Conservation (phyloP, 352 stramenopile species). For the Pythium grandisporangium region DNA sequence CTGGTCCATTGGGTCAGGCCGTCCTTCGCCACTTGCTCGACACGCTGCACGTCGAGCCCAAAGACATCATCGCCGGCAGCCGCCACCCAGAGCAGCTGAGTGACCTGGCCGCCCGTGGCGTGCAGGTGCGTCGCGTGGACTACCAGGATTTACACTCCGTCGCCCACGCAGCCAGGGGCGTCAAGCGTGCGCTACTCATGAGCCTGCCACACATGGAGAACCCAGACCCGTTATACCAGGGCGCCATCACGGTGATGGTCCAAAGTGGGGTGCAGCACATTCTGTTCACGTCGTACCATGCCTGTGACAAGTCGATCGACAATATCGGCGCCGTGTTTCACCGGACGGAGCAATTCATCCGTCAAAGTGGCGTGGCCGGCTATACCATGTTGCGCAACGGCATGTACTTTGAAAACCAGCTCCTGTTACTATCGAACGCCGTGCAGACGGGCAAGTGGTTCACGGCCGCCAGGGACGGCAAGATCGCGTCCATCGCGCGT, state of each 20-base stretch:
- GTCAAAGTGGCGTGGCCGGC: conserved; percentile 5
- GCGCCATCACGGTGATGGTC: conserved; percentile 3
- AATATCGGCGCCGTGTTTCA: not conserved
- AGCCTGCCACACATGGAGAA: conserved; percentile 3
- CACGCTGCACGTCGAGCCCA: conserved; percentile 12
- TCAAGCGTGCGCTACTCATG: conserved; percentile 13
- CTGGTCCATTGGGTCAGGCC: conserved; percentile 10
- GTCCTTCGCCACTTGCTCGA: conserved; percentile 14
- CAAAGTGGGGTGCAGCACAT: conserved; percentile 11
- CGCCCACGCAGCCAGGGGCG: conserved; percentile 6
- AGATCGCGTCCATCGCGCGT: not conserved
- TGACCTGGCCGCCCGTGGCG: conserved; percentile 3
- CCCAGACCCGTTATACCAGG: not conserved
- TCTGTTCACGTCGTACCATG: conserved; percentile 11
- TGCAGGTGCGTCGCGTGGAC: conserved; percentile 5
- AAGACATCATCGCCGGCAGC: conserved; percentile 11
- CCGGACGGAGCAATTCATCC: conserved; percentile 6
- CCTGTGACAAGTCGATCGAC: conserved; percentile 4
- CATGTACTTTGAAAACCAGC: conserved; percentile 11
- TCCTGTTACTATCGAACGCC: not conserved
- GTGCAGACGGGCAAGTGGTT: conserved; percentile 7
- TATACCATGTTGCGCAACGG: conserved; percentile 13
- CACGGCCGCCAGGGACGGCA: conserved; percentile 2
- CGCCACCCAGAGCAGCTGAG: conserved; percentile 9
- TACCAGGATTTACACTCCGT: conserved; percentile 7